Base-by-base conservation (phyloP, 441 rosid genomes). In the Erysimum pusillum region DNA sequence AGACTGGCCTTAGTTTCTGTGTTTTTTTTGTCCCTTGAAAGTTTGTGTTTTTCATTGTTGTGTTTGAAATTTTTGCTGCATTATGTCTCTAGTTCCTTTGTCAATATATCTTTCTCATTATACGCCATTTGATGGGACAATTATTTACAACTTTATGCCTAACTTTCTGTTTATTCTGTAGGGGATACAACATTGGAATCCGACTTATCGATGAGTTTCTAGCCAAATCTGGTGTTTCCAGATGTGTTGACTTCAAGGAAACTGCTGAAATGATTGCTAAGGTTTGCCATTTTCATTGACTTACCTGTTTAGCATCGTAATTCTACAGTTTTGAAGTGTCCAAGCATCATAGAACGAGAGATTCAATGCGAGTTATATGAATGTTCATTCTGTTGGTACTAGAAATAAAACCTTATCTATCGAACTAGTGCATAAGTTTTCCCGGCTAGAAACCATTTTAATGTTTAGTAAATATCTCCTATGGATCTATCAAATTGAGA, bases 161-260 rank as follows among this genome's bases (percentile, higher is more conserved):
- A 59, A 25, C 46, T 48, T 52, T 15, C 20, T 57, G 13, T 57
- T 60, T 75, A 13, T 44, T 56, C 77, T 84, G 80, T 82, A 93
- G 95, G 98, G 98, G 99, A 45, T 93, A 95, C 79, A 95, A 93
- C 74, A 93, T 95, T 76, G 98, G 97, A 57, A 86, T 93, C 78
- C 85, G 97, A 63, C 81, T 91, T 76, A 86, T 95, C 75, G 98
- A 95, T 56, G 97, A 95, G 85, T 91, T 94, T 77, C 83, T 95
- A 41, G 97, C 97, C 12, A 95, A 91, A 84, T 90, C 99, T 44
- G 90, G 91, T 79, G 89, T 91, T 52, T 76, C 87, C 73, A 90
- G 95, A 87, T 95, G 99, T 38, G 90, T 91, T 31, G 94, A 95
- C 87, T 95, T 95, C 62, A 95, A 77, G 85, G 98, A 93, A 87